These are phyloP conservation scores for Athelia sp. DNA, from an alignment of 1,284 basidiomycete species.

Conservation along the genomic window DNA sequence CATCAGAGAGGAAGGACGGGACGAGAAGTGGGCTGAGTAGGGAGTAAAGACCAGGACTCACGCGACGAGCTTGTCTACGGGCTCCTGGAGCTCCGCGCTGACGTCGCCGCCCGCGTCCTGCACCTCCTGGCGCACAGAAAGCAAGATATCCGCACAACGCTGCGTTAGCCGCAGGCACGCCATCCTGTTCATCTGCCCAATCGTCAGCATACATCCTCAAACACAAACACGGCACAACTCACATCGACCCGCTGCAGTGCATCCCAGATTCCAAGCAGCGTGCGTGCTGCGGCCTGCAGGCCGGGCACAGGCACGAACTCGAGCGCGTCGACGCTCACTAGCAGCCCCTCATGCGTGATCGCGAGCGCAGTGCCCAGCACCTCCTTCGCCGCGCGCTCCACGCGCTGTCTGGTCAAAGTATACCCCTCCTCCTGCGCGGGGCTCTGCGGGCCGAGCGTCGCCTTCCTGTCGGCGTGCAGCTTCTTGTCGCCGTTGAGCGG, in stretches of 20 bases:
- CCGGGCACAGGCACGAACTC: slow-evolving; percentile 53
- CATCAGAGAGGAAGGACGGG: no score
- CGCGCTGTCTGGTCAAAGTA: slow-evolving; percentile 29
- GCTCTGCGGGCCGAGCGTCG: slow-evolving; percentile 1
- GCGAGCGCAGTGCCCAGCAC: slow-evolving; percentile 38
- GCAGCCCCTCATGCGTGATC: slow-evolving; percentile 43
- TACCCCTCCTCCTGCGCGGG: slow-evolving; percentile 29
- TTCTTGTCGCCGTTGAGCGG: background rate
- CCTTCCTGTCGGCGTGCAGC: background rate
- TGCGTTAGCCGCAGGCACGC: slow-evolving; percentile 42
- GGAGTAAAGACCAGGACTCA: background rate
- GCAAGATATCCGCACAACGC: slow-evolving; percentile 39
- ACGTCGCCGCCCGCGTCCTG: slow-evolving; percentile 33
- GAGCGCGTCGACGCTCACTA: slow-evolving; percentile 42
- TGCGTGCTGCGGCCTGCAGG: slow-evolving; percentile 44
- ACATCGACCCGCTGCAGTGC: slow-evolving; percentile 58
- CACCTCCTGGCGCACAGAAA: slow-evolving; percentile 38
- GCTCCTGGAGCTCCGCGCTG: slow-evolving; percentile 25
- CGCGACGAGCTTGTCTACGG: slow-evolving; percentile 20
- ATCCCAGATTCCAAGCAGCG: slow-evolving; percentile 58
- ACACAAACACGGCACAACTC: slow-evolving; percentile 18
- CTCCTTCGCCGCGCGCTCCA: slow-evolving; percentile 37
- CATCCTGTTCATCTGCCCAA: slow-evolving; percentile 18
- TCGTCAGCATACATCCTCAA: background rate
- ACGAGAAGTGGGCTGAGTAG: no score